Evolutionary conservation across 148 eudicot species (phyloP).

Genomic region (Vaccinium corymbosum): DNA sequence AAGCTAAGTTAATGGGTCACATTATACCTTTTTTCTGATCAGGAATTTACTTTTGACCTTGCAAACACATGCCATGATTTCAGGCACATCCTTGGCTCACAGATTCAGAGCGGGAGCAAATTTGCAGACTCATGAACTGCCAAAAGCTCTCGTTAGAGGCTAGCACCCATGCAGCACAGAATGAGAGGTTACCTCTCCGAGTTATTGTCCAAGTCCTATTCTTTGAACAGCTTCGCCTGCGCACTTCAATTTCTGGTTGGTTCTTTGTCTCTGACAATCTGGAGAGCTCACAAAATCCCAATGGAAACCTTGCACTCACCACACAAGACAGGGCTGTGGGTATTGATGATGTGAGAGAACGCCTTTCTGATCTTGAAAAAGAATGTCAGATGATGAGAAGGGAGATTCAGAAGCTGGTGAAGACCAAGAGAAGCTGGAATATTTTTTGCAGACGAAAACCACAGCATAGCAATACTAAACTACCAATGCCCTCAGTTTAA

Average conservation of each 20-base stretch:
- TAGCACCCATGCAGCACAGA: slow-evolving; percentile 76
- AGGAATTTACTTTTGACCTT: background rate
- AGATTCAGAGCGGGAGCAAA: slow-evolving; percentile 65
- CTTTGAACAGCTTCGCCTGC: slow-evolving; percentile 65
- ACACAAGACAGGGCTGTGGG: slow-evolving; percentile 29
- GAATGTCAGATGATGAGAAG: slow-evolving; percentile 55
- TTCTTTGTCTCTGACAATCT: slow-evolving; percentile 59
- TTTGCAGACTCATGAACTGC: slow-evolving; percentile 69
- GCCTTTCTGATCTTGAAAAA: slow-evolving; percentile 62
- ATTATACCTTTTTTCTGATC: background rate
- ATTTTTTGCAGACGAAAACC: slow-evolving; percentile 47
- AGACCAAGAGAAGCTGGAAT: slow-evolving; percentile 55
- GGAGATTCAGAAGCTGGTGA: slow-evolving; percentile 53
- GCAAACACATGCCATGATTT: slow-evolving; percentile 9
- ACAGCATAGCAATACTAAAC: slow-evolving; percentile 16
- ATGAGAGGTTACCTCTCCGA: slow-evolving; percentile 72
- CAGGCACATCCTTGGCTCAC: slow-evolving; percentile 80
- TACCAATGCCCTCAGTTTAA: slow-evolving; percentile 18
- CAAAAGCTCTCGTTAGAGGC: slow-evolving; percentile 77
- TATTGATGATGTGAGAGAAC: slow-evolving; percentile 46
- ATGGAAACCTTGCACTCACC: slow-evolving; percentile 21
- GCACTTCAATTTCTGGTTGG: slow-evolving; percentile 75
- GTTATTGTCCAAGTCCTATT: slow-evolving; percentile 72
- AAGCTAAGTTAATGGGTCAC: background rate
- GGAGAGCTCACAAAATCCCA: slow-evolving; percentile 42